These are phyloP conservation scores for Juglanconis oblonga DNA, from an alignment of 2,329 filamentous ascomycete genomes.

Conservation along the genomic window DNA sequence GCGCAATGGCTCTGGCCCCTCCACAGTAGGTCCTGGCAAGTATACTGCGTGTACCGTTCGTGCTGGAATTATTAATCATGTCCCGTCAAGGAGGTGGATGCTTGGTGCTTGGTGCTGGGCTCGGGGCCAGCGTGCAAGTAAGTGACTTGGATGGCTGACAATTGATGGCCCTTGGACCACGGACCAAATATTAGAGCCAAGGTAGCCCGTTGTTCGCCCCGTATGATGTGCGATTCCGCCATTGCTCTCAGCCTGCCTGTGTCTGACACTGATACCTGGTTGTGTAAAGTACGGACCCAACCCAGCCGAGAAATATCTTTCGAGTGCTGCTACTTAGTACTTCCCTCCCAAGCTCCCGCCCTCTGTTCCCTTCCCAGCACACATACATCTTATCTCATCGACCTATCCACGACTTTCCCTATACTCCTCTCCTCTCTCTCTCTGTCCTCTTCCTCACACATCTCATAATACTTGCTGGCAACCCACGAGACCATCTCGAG, in stretches of 20 bases:
- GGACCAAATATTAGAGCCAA: constrained; percentile 8
- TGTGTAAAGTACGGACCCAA: constrained; percentile 8
- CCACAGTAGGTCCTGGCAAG: constrained; percentile 5
- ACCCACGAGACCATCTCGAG: background rate
- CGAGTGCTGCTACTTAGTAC: background rate
- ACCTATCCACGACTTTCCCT: background rate
- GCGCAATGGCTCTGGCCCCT: constrained; percentile 26
- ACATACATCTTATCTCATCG: background rate
- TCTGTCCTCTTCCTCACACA: background rate
- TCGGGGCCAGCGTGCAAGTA: background rate
- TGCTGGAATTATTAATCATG: background rate
- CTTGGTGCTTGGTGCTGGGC: background rate
- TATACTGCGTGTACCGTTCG: background rate
- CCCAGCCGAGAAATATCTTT: constrained; percentile 8
- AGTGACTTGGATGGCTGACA: background rate
- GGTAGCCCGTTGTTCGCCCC: constrained; percentile 8
- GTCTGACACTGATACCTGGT: background rate
- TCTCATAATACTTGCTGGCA: background rate
- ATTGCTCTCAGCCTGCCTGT: constrained; percentile 2
- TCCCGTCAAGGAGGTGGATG: background rate
- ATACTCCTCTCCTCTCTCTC: background rate
- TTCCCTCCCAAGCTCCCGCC: background rate
- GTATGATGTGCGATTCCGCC: constrained; percentile 6
- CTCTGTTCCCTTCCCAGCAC: background rate
- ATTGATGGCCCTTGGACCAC: background rate